Evolutionary conservation across 129 eudicot species (phyloP), one percentile per base, ranked within the genome.

Genomic region (Lactuca saligna): DNA sequence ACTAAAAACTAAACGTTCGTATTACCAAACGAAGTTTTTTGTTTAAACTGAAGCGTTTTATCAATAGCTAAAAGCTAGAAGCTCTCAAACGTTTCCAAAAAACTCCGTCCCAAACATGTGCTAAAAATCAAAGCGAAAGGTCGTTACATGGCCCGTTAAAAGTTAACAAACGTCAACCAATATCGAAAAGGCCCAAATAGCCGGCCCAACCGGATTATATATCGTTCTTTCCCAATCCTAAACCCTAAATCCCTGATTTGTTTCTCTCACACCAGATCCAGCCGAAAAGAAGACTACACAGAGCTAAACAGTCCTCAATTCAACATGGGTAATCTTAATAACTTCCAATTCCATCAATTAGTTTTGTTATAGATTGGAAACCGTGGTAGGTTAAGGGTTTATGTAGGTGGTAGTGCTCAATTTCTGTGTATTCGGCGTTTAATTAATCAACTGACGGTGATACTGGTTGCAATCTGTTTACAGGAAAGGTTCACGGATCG

Each of bases 401-500:
- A 3, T 46, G 5, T 11, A 12, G 3, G 4, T 1, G 15, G 0
- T 39, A 9, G 12, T 2, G 51, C 7, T 29, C 8, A 63, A 17
- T 41, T 2, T 17, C 35, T 62, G 29, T 46, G 7, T 1, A 44
- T 44, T 11, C 31, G 55, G 10, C 0, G 50, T 13, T 17, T 7
- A 4, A 44, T 25, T 8, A 7, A 44, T 42, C 4, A 3, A 46
- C 7, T 16, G 16, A 5, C 5, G 8, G 11, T 2, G 20, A 16
- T 15, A 8, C 3, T 29, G 62, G 3, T 57, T 57, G 62, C 34
- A 58, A 15, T 60, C 5, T 13, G 35, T 46, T 13, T 34, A 44
- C 79, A 84, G 88, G 85, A 41, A 84, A 84, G 79, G 88, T 84
- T 38, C 85, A 80, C 59, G 85, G 88, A 65, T 81, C 88, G 39